Percentiles rank a stretch among this genome's conserved stretches.
Evolutionary conservation across 129 eudicot species (phyloP).

Genomic region (Artemisia argyi): DNA sequence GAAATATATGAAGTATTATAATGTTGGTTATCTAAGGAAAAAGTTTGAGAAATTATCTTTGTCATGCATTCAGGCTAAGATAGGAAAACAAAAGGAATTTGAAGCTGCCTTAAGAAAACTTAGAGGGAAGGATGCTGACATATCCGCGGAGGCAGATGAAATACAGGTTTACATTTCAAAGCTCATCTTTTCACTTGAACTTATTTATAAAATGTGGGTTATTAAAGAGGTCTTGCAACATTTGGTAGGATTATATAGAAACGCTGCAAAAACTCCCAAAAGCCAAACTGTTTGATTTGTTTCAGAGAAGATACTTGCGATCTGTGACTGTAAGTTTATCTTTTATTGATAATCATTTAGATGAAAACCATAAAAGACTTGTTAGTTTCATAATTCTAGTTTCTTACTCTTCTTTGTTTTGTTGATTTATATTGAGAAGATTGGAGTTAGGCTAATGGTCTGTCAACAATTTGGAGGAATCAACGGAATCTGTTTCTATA

Average conservation of each 20-base stretch:
- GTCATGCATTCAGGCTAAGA: too few species aligned
- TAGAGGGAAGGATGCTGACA: too few species aligned
- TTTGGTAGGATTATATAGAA: constrained; percentile 69
- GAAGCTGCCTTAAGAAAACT: too few species aligned
- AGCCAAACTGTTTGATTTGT: constrained; percentile 72
- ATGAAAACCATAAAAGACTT: neutral
- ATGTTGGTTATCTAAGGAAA: too few species aligned
- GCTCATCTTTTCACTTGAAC: neutral
- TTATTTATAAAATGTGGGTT: constrained; percentile 7
- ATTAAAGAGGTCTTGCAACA: constrained; percentile 12
- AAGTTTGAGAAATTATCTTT: too few species aligned
- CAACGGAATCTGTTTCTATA: constrained; percentile 62
- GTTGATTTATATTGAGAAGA: constrained; percentile 29
- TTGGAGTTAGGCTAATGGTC: constrained; percentile 71
- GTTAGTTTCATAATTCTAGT: neutral
- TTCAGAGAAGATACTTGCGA: constrained; percentile 71
- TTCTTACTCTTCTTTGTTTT: constrained; percentile 10
- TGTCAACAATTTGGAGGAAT: constrained; percentile 74
- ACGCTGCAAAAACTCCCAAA: constrained; percentile 75
- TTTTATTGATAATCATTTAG: neutral
- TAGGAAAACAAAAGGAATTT: too few species aligned
- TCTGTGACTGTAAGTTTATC: constrained; percentile 67
- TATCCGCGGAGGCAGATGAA: too few species aligned
- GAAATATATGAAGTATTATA: too few species aligned
- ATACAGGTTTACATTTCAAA: constrained; percentile 34